phyloP scores from a whole-genome alignment of 2,329 filamentous ascomycete genomes.

The Pseudohalonectria lignicola region DNA sequence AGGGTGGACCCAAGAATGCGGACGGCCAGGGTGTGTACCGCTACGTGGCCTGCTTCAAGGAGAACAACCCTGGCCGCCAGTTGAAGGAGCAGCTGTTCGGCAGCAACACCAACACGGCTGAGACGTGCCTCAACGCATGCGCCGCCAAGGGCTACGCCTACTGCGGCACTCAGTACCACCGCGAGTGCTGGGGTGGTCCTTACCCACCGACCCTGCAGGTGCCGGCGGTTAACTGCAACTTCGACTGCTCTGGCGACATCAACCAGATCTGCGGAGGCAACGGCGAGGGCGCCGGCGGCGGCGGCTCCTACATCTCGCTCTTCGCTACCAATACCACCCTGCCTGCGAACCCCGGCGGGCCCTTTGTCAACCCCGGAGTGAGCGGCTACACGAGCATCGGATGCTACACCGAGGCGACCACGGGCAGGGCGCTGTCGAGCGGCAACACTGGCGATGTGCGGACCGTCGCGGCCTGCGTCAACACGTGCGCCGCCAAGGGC shows the following conservation, averaged over 20 bases:
- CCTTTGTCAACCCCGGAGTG: conserved; percentile 22
- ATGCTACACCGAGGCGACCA: conserved; percentile 19
- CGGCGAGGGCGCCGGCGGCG: conserved; percentile 20
- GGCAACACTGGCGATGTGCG: conserved; percentile 5
- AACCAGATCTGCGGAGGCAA: conserved; percentile 44
- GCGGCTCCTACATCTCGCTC: conserved; percentile 33
- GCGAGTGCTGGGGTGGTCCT: conserved; percentile 45
- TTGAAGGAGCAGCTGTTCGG: conserved; percentile 29
- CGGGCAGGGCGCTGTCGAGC: conserved; percentile 11
- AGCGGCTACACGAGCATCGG: conserved; percentile 19
- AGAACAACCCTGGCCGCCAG: conserved; percentile 44
- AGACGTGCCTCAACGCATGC: conserved; percentile 33
- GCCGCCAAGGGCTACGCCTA: conserved; percentile 22
- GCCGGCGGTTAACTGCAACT: conserved; percentile 37
- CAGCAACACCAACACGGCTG: conserved; percentile 28
- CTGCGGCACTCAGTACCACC: conserved; percentile 36
- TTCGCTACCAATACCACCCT: conserved; percentile 22
- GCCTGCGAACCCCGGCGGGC: conserved; percentile 9
- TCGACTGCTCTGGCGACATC: conserved; percentile 33
- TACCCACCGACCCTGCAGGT: conserved; percentile 31
- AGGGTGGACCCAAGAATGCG: conserved; percentile 33
- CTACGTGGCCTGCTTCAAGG: conserved; percentile 43
- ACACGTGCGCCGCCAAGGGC: conserved; percentile 5
- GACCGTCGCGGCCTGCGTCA: conserved; percentile 14
- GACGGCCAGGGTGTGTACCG: conserved; percentile 35